Evolutionary conservation across 257 asterid genomes (phyloP).

Genomic region (Apocynum venetum): DNA sequence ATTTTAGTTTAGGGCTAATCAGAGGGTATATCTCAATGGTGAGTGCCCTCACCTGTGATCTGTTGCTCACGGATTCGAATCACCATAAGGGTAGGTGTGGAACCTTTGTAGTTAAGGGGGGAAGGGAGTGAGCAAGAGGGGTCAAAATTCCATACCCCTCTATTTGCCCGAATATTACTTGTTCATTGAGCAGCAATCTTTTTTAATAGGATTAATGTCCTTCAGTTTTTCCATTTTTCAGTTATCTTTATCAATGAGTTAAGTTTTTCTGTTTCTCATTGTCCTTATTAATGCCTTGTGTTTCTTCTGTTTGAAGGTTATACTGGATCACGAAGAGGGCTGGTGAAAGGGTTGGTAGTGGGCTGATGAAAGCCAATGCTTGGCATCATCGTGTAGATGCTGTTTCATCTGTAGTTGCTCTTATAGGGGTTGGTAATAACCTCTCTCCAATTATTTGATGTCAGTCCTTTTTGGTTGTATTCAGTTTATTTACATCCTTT

Average conservation of each 20-base stretch:
- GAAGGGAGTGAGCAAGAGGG: not conserved
- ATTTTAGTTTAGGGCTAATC: not conserved
- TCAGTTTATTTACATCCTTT: not conserved
- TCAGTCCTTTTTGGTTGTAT: not conserved
- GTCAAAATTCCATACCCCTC: not conserved
- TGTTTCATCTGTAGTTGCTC: slow-evolving; percentile 89
- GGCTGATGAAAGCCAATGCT: slow-evolving; percentile 96
- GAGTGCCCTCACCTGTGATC: not conserved
- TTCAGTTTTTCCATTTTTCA: not conserved
- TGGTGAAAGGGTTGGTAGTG: slow-evolving; percentile 92
- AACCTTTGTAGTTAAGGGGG: not conserved
- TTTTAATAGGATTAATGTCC: not conserved
- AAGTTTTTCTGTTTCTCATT: too few relatives aligned
- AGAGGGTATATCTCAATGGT: not conserved
- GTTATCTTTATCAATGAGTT: slow-evolving; percentile 8
- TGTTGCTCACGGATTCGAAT: not conserved
- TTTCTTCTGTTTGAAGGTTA: slow-evolving; percentile 36
- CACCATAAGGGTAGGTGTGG: not conserved
- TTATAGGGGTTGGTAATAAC: slow-evolving; percentile 95
- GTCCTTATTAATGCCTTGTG: not conserved
- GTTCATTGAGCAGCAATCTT: not conserved
- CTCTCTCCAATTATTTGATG: slow-evolving; percentile 10
- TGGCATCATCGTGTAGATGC: slow-evolving; percentile 99
- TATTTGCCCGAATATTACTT: not conserved
- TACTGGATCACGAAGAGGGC: slow-evolving; percentile 83